Conservation (phyloP, 2,329 filamentous ascomycete species). For the Metarhizium humberi region DNA sequence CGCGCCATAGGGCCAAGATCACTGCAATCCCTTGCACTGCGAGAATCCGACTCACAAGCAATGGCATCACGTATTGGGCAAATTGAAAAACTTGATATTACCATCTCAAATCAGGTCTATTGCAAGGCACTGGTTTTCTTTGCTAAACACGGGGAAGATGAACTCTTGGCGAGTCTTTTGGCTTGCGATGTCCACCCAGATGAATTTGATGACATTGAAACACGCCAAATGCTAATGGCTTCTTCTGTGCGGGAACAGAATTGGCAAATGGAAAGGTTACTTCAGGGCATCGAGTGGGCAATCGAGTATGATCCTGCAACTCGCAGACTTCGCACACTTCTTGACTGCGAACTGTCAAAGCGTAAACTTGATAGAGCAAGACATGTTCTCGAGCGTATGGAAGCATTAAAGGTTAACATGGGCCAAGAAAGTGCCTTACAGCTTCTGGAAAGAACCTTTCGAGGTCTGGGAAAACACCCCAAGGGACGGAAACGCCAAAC, state of each 20-base stretch:
- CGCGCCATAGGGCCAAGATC: constrained; percentile 65
- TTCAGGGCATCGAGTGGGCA: constrained; percentile 31
- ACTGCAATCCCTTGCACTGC: constrained; percentile 65
- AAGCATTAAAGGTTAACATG: constrained; percentile 17
- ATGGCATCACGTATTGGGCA: constrained; percentile 51
- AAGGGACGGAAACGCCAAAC: neutral
- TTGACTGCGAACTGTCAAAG: constrained; percentile 9
- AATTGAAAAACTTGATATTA: constrained; percentile 53
- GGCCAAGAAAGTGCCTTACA: constrained; percentile 17
- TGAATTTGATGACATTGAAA: constrained; percentile 39
- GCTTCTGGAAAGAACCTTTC: constrained; percentile 17
- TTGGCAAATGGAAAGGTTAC: constrained; percentile 30
- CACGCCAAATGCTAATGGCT: constrained; percentile 29
- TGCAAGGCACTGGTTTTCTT: constrained; percentile 56
- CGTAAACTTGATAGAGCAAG: constrained; percentile 14
- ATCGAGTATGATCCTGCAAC: constrained; percentile 12
- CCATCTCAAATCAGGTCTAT: constrained; percentile 54
- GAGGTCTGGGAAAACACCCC: constrained; percentile 19
- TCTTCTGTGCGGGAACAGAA: constrained; percentile 23
- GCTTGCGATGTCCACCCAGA: constrained; percentile 45
- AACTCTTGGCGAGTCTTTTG: constrained; percentile 35
- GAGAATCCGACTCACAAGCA: constrained; percentile 46
- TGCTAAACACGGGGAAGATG: constrained; percentile 44
- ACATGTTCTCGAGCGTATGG: constrained; percentile 23
- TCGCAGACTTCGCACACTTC: constrained; percentile 15